Evolutionary conservation across 495 filamentous ascomycete genomes (phyloP).

Genomic region (Hypoxylon cercidicola): DNA sequence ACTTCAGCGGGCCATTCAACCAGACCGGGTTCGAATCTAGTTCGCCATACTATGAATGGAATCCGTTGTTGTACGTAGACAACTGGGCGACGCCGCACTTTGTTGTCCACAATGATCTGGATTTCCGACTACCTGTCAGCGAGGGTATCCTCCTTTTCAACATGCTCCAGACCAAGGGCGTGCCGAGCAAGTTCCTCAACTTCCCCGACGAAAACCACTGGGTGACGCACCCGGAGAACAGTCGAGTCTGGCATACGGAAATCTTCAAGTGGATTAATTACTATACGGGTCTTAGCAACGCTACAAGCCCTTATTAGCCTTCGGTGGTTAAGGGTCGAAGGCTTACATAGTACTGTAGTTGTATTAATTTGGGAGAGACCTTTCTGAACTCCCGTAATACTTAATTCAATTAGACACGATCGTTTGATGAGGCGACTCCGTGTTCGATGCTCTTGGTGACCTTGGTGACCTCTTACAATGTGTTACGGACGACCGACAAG

Average conservation of each 20-base stretch:
- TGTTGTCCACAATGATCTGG: constrained; percentile 78
- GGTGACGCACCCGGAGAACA: constrained; percentile 81
- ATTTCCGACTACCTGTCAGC: constrained; percentile 74
- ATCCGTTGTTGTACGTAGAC: constrained; percentile 68
- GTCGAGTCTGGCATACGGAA: constrained; percentile 75
- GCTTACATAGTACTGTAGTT: too few species aligned
- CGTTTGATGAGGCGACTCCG: constrained; percentile 35
- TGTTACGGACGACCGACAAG: constrained; percentile 1
- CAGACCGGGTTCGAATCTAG: constrained; percentile 67
- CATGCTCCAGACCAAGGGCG: constrained; percentile 71
- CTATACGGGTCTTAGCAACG: constrained; percentile 61
- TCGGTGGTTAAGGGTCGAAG: not conserved
- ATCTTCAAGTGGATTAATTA: constrained; percentile 82
- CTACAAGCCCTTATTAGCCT: constrained; percentile 43
- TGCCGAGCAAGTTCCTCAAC: constrained; percentile 68
- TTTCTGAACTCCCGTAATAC: constrained; percentile 29
- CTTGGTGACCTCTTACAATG: not conserved
- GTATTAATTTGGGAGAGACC: not conserved
- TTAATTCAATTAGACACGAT: constrained; percentile 41
- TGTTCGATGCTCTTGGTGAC: constrained; percentile 7
- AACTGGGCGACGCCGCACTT: constrained; percentile 76
- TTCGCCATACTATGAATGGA: constrained; percentile 74
- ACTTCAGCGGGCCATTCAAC: constrained; percentile 56
- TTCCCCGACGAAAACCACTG: constrained; percentile 72
- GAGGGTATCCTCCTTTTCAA: constrained; percentile 81